Evolutionary conservation across 148 eudicot species (phyloP), one percentile per base, ranked within the genome.

Genomic region (Vaccinium corymbosum): DNA sequence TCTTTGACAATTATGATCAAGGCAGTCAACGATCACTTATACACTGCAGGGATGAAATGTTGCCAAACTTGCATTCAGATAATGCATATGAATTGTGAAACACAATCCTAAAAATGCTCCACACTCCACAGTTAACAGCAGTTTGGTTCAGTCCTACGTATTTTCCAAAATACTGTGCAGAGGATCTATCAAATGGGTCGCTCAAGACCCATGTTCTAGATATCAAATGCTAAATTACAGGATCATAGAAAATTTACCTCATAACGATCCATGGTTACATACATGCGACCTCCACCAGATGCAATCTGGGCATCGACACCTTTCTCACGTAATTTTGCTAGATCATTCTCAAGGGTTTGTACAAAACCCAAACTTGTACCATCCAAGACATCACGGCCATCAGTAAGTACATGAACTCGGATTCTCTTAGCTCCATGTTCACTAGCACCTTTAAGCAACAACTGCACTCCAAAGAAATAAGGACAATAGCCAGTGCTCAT

Each of bases 251-350:
- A 62, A 62, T 62, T 20, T 82, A 97, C 99, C 97, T 97, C 98
- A 82, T 95, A 95, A 55, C 99, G 97, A 83, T 97, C 99, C 99
- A 97, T 90, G 14, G 98, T 93, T 48, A 94, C 97, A 76, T 94
- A 85, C 98, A 97, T 95, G 27, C 96, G 94, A 57, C 99, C 98
- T 83, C 98, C 99, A 87, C 99, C 99, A 50, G 98, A 97, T 84
- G 99, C 99, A 57, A 97, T 78, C 82, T 89, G 88, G 7, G 98
- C 98, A 90, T 97, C 99, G 82, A 97, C 80, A 76, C 99, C 99
- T 75, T 92, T 92, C 52, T 78, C 91, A 62, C 95, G 91, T 46
- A 97, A 85, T 49, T 91, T 76, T 53, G 88, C 85, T 15, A 94
- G 92, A 87, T 93, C 93, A 13, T 91, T 92, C 83, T 97, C 97